phyloP scores from a whole-genome alignment of 805 yeast species.

The Saturnispora quitensis region DNA sequence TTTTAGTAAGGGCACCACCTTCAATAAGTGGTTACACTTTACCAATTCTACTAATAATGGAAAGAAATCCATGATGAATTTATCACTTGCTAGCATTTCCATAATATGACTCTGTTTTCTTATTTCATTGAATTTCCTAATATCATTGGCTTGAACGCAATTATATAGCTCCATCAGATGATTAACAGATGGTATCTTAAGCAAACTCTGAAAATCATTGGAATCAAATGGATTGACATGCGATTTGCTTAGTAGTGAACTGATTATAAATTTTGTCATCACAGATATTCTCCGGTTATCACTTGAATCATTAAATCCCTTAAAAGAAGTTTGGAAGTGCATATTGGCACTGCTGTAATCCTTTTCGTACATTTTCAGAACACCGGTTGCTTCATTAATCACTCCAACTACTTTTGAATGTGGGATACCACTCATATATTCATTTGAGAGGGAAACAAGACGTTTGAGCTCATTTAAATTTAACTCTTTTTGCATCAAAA shows the following conservation, averaged over 20 bases:
- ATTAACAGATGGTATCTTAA: conserved; percentile 15
- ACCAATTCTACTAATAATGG: conserved; percentile 21
- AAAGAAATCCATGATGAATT: conserved; percentile 18
- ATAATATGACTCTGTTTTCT: conserved; percentile 6
- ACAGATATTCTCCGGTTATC: conserved; percentile 48
- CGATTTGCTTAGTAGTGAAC: conserved; percentile 53
- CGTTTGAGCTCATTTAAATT: conserved; percentile 31
- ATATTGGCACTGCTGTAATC: conserved; percentile 48
- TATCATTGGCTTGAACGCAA: conserved; percentile 20
- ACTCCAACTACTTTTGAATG: conserved; percentile 70
- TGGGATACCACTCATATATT: conserved; percentile 53
- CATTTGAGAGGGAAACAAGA: conserved; percentile 40
- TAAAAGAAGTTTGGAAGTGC: conserved; percentile 41
- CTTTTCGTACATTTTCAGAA: conserved; percentile 49
- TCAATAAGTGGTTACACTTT: conserved; percentile 18
- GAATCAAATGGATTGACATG: conserved; percentile 66
- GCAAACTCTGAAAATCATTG: conserved; percentile 46
- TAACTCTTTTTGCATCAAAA: conserved; percentile 33
- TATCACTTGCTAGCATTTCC: conserved; percentile 10
- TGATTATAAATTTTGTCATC: conserved; percentile 51
- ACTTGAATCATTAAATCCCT: conserved; percentile 46
- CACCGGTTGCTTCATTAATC: conserved; percentile 71
- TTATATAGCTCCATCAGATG: conserved; percentile 22
- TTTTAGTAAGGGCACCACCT: conserved; percentile 17
- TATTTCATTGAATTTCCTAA: conserved; percentile 17